These are phyloP conservation scores for Cicer pinnatifidum DNA, from an alignment of 306 rosid genomes.

Conservation along the genomic window DNA sequence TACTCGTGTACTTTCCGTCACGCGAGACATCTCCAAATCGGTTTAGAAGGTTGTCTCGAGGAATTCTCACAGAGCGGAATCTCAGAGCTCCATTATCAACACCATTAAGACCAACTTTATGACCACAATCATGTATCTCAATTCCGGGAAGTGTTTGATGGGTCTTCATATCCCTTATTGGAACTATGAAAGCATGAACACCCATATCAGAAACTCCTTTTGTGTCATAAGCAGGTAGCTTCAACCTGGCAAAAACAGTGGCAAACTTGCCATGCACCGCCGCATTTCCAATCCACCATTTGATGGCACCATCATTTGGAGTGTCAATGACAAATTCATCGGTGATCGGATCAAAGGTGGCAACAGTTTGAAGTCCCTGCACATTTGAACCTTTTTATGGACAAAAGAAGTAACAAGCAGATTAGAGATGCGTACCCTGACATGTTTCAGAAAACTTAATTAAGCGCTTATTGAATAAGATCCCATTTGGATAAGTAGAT, in stretches of 20 bases:
- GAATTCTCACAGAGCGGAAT: conserved; percentile 85
- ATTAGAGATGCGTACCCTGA: conserved; percentile 22
- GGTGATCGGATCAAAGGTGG: conserved; percentile 78
- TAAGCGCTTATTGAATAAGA: neutral
- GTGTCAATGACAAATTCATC: conserved; percentile 88
- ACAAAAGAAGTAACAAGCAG: conserved; percentile 32
- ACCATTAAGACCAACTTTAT: conserved; percentile 93
- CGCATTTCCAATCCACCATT: conserved; percentile 99
- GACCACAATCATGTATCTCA: conserved; percentile 97
- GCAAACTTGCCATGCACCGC: conserved; percentile 99
- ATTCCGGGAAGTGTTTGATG: conserved; percentile 90
- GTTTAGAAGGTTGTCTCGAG: conserved; percentile 91
- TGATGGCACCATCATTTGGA: conserved; percentile 95
- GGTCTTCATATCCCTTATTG: conserved; percentile 84
- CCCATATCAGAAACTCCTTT: conserved; percentile 90
- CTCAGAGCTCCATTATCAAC: conserved; percentile 95
- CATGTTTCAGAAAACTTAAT: neutral
- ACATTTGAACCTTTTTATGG: conserved; percentile 82
- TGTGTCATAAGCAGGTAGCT: conserved; percentile 67
- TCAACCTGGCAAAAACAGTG: conserved; percentile 81
- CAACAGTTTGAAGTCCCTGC: conserved; percentile 91
- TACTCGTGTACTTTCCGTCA: conserved; percentile 89
- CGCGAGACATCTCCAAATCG: conserved; percentile 93
- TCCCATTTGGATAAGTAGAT: too few relatives aligned
- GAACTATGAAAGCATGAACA: conserved; percentile 94